A percentile compares a stretch with the other conserved stretches of the same genome.
Evolutionary conservation across 2,329 filamentous ascomycete genomes (phyloP).

Genomic region (Aspergillus novoparasiticus): DNA sequence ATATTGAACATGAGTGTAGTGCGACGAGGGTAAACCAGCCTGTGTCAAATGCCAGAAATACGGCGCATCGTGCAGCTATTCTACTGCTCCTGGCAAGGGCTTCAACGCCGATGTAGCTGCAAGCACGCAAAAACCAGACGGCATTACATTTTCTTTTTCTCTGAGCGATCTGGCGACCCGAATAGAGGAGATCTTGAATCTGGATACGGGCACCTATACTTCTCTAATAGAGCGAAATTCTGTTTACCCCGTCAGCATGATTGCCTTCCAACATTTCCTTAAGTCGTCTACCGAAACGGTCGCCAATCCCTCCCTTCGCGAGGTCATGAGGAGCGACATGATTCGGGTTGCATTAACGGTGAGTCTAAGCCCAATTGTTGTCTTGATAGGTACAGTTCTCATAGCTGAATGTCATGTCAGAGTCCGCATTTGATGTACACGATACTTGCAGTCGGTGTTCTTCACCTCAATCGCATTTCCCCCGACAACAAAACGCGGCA

Average conservation of each 20-base stretch:
- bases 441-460: conserved; percentile 29
- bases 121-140: not conserved
- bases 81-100: not conserved
- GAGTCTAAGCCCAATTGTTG: not conserved
- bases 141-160: conserved; percentile 19
- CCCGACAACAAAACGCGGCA: conserved; percentile 20
- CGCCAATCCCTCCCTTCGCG: conserved; percentile 13
- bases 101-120: not conserved
- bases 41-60: conserved; percentile 29
- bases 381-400: not conserved
- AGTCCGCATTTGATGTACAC: conserved; percentile 35
- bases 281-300: conserved; percentile 17
- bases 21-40: conserved; percentile 32
- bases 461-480: conserved; percentile 29
- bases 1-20: conserved; percentile 17
- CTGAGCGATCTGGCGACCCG: conserved; percentile 17
- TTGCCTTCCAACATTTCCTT: conserved; percentile 27
- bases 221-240: not conserved
- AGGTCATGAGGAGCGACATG: conserved; percentile 29
- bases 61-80: conserved; percentile 27
- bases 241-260: conserved; percentile 10
- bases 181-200: conserved; percentile 14
- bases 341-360: conserved; percentile 29
- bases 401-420: conserved; percentile 11
- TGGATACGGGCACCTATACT: not conserved